Evolutionary conservation across 2,329 filamentous ascomycete genomes (phyloP), one percentile per base, ranked within the genome.

Genomic region (Sordariomycetes sp.): DNA sequence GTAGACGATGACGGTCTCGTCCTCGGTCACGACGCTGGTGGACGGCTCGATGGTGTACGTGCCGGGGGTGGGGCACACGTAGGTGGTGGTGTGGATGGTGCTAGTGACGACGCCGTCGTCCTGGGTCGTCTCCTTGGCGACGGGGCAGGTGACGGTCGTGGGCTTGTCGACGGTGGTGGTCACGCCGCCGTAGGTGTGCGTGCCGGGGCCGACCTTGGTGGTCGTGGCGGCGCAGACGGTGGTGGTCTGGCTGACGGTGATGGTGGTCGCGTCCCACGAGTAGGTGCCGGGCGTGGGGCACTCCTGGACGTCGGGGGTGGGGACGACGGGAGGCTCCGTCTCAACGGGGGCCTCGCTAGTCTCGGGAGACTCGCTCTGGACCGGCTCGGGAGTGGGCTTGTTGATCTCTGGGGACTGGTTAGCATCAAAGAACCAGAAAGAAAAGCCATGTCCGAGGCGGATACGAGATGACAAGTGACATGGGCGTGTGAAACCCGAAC

Each of bases 21-120:
- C 71, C 59, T 66, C 68, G 58, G 28, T 32, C 28, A 82, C 76
- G 36, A 74, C 76, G 62, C 82, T 86, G 67, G 83, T 87, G 67
- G 77, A 77, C 58, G 86, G 82, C 62, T 77, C 83, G 64, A 90
- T 84, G 67, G 84, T 89, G 78, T 89, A 90, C 58, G 84, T 89
- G 69, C 87, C 87, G 65, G 85, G 76, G 54, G 75, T 76, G 61
- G 86, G 85, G 83, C 86, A 90, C 66, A 86, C 79, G 67, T 85
- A 89, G 66, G 82, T 84, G 66, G 86, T 90, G 64, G 75, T 81
- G 72, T 79, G 74, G 65, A 89, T 81, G 64, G 84, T 75, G 73
- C 78, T 87, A 72, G 82, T 88, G 59, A 80, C 79, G 55, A 81
- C 79, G 62, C 79, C 78, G 61, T 70, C 73, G 62, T 74, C 72